Evolutionary conservation across 371 early-diverging fungal genomes (phyloP).

Genomic region (Mucor indicus): DNA sequence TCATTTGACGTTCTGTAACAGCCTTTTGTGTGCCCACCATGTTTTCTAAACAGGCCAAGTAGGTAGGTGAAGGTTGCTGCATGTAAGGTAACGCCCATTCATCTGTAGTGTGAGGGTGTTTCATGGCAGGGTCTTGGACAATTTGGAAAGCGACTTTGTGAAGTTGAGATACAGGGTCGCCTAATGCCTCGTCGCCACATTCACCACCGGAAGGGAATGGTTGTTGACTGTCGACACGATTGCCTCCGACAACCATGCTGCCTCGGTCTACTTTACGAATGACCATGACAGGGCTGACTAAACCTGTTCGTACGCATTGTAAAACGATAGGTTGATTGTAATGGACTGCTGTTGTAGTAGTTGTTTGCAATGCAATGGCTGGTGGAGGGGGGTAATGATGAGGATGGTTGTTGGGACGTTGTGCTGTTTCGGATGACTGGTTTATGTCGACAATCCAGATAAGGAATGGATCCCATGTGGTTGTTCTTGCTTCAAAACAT

Average conservation of each 20-base stretch:
- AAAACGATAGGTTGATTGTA: conserved; percentile 83
- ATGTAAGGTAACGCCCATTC: conserved; percentile 43
- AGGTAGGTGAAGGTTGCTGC: conserved; percentile 53
- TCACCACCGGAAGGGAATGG: conserved; percentile 49
- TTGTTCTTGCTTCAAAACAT: conserved; percentile 77
- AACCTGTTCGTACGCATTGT: conserved; percentile 77
- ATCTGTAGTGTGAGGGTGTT: conserved; percentile 22
- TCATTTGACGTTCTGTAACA: conserved; percentile 45
- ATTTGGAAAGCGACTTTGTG: conserved; percentile 91
- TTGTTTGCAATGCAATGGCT: conserved; percentile 69
- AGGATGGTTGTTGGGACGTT: conserved; percentile 42
- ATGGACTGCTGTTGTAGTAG: conserved; percentile 73
- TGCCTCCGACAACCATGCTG: conserved; percentile 72
- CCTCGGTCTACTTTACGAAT: conserved; percentile 83
- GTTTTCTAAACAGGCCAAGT: conserved; percentile 74
- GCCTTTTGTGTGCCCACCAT: conserved; percentile 77
- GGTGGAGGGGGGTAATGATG: conserved; percentile 71
- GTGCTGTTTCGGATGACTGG: conserved; percentile 30
- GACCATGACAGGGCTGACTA: conserved; percentile 80
- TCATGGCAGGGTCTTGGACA: conserved; percentile 42
- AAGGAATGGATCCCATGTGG: conserved; percentile 84
- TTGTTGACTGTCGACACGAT: conserved; percentile 51
- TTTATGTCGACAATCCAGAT: conserved; percentile 82
- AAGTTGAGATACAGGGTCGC: conserved; percentile 81
- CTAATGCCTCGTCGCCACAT: conserved; percentile 47